Conservation (phyloP, 2,329 filamentous ascomycete species). For the Cladosporium phlei region DNA sequence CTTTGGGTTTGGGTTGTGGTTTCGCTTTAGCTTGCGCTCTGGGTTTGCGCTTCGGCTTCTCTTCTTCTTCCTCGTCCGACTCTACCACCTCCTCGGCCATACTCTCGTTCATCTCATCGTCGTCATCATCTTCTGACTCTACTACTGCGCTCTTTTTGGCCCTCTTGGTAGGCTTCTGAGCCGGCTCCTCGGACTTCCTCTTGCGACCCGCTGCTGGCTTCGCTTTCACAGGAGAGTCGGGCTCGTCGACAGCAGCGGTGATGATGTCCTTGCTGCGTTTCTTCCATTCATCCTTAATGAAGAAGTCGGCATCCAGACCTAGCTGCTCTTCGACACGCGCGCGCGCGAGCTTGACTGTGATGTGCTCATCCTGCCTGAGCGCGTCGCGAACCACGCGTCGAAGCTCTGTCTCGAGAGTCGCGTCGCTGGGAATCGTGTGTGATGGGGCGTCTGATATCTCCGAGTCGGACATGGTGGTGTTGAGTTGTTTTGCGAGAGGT, state of each 20-base stretch:
- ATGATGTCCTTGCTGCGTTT: slow-evolving; percentile 50
- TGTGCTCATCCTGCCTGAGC: slow-evolving; percentile 40
- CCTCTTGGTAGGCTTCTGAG: slow-evolving; percentile 24
- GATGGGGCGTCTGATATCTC: slow-evolving; percentile 16
- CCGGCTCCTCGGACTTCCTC: slow-evolving; percentile 27
- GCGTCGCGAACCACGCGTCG: slow-evolving; percentile 38
- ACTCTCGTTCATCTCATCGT: slow-evolving; percentile 2
- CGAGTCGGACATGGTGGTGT: slow-evolving; percentile 22
- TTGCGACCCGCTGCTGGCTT: slow-evolving; percentile 26
- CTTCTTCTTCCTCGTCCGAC: slow-evolving; percentile 9
- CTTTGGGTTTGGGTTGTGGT: slow-evolving; percentile 9
- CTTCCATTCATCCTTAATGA: slow-evolving; percentile 56
- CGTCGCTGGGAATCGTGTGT: slow-evolving; percentile 22
- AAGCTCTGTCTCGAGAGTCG: slow-evolving; percentile 36
- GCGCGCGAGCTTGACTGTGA: slow-evolving; percentile 56
- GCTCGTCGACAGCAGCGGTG: slow-evolving; percentile 44
- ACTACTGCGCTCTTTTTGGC: slow-evolving; percentile 16
- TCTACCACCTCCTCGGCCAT: slow-evolving; percentile 7
- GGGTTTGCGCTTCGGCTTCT: slow-evolving; percentile 10
- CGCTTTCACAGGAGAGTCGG: slow-evolving; percentile 19
- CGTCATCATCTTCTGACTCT: slow-evolving; percentile 1
- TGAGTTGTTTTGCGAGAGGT: too few species aligned
- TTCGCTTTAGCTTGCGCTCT: slow-evolving; percentile 14
- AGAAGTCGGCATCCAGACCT: slow-evolving; percentile 49
- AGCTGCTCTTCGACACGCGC: slow-evolving; percentile 49